Conservation (phyloP, 495 filamentous ascomycete genomes). For the Bryoglossum gracile region DNA sequence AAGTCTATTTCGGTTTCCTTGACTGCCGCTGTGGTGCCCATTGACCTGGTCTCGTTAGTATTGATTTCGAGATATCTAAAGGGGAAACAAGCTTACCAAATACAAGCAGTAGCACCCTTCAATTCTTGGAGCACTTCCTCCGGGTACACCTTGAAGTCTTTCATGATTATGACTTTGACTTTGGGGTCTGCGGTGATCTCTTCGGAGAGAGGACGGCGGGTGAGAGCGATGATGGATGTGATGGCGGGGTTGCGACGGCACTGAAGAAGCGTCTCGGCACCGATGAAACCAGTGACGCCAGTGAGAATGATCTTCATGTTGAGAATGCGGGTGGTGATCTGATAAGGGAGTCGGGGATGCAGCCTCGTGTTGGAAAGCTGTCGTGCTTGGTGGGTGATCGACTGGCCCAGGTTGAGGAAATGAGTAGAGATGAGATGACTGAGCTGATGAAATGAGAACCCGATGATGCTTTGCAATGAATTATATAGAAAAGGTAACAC, state of each 20-base stretch:
- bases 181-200: conserved; percentile 30
- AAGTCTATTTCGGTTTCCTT: conserved; percentile 37
- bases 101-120: conserved; percentile 40
- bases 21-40: not conserved
- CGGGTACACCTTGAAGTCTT: conserved; percentile 39
- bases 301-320: conserved; percentile 46
- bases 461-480: too few relatives aligned
- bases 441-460: too few relatives aligned
- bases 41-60: conserved; percentile 8
- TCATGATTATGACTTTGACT: conserved; percentile 34
- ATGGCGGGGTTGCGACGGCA: conserved; percentile 37
- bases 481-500: too few relatives aligned
- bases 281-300: conserved; percentile 47
- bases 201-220: conserved; percentile 33
- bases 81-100: conserved; percentile 36
- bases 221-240: conserved; percentile 42
- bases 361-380: not conserved
- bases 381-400: not conserved
- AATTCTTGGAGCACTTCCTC: conserved; percentile 31
- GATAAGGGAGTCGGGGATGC: not conserved
- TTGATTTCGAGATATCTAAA: conserved; percentile 7
- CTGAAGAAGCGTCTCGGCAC: conserved; percentile 38
- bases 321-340: not conserved
- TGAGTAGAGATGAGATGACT: too few relatives aligned
- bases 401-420: too few relatives aligned